A percentile compares a stretch with the other conserved stretches of the same genome.
These are phyloP conservation scores for Panicum miliaceum DNA, from an alignment of 176 grass and related monocot genomes.

Conservation along the genomic window DNA sequence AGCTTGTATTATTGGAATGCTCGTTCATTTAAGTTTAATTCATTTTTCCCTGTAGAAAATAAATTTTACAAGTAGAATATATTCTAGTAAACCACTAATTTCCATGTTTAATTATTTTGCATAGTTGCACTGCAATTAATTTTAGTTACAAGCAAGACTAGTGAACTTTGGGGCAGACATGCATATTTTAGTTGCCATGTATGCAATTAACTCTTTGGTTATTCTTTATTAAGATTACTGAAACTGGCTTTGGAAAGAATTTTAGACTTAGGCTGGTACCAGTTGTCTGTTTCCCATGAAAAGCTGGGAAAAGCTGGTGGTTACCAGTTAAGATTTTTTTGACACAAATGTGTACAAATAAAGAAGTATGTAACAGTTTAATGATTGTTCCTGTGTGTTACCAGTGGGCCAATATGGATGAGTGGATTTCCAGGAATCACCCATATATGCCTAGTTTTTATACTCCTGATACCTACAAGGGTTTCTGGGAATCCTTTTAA, in stretches of 20 bases:
- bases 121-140: neutral
- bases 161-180: neutral
- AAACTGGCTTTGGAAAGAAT: neutral
- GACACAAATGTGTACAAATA: neutral
- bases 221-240: neutral
- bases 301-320: neutral
- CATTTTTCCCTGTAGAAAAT: neutral
- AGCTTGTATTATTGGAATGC: neutral
- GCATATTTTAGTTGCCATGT: neutral
- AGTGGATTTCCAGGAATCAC: neutral
- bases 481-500: neutral
- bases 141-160: neutral
- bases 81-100: neutral
- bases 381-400: neutral
- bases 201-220: neutral
- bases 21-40: neutral
- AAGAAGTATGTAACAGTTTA: neutral
- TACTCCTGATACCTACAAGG: neutral
- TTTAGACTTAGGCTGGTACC: neutral
- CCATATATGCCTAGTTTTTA: neutral
- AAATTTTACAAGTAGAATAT: neutral
- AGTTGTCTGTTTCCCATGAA: neutral
- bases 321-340: neutral
- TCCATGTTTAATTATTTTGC: neutral
- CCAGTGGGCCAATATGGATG: neutral